Conservation (phyloP, 495 filamentous ascomycete species). For the Astrothelium macrocarpum region DNA sequence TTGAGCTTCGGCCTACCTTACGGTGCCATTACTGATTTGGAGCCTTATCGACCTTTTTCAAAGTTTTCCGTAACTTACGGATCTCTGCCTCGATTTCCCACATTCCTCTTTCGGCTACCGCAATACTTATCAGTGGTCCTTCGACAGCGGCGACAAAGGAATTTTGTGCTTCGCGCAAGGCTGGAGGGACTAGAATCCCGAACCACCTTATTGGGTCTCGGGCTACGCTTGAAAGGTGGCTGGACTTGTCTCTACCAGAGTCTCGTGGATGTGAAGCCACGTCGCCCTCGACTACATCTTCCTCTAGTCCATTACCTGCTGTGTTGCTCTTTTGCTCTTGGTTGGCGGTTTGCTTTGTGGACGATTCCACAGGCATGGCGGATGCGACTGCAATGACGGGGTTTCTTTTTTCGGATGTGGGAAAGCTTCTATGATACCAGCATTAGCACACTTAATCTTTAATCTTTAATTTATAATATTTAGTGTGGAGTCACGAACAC, state of each 20-base stretch:
- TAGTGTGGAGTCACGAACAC: constrained; percentile 21
- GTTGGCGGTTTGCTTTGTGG: background rate
- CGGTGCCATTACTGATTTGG: background rate
- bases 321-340: background rate
- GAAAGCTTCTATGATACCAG: background rate
- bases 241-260: background rate
- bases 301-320: background rate
- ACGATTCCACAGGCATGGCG: background rate
- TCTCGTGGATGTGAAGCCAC: background rate
- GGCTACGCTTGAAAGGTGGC: constrained; percentile 4
- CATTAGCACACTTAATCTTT: background rate
- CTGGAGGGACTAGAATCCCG: constrained; percentile 37
- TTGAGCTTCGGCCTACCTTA: background rate
- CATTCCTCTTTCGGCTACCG: constrained; percentile 24
- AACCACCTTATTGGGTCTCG: constrained; percentile 38
- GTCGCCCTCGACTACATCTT: background rate
- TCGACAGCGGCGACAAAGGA: constrained; percentile 29
- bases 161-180: constrained; percentile 31
- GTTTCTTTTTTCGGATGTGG: background rate
- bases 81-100: constrained; percentile 27
- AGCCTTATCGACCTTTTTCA: constrained; percentile 21
- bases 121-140: constrained; percentile 21
- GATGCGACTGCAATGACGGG: background rate
- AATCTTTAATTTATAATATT: too few species aligned
- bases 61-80: constrained; percentile 24